These are phyloP conservation scores for Rozella allomycis DNA, from an alignment of 371 early-diverging fungal genomes.

Conservation along the genomic window DNA sequence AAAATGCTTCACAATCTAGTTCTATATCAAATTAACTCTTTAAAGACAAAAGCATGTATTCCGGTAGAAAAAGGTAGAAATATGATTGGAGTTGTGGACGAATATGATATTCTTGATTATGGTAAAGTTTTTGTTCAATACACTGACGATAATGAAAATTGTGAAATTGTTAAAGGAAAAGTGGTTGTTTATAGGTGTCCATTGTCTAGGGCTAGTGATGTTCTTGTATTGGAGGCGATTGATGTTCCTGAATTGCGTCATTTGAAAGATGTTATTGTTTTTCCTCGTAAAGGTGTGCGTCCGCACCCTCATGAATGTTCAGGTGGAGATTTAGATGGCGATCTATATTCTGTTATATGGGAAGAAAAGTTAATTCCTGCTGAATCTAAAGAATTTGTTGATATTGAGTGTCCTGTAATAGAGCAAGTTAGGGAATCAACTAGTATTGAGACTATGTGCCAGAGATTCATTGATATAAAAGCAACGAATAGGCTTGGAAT, in stretches of 20 bases:
- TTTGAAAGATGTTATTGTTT: conserved; percentile 47
- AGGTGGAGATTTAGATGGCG: conserved; percentile 72
- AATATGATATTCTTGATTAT: conserved; percentile 35
- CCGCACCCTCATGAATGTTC: conserved; percentile 52
- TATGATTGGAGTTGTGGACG: conserved; percentile 58
- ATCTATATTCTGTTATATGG: conserved; percentile 48
- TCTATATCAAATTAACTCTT: conserved; percentile 29
- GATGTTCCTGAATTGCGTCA: conserved; percentile 30
- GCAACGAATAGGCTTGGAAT: too few relatives aligned
- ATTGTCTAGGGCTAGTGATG: conserved; percentile 62
- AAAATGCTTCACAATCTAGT: conserved; percentile 30
- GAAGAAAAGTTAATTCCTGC: conserved; percentile 40
- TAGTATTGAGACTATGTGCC: too few relatives aligned
- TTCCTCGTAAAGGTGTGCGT: conserved; percentile 44
- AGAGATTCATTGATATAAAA: too few relatives aligned
- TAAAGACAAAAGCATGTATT: conserved; percentile 45
- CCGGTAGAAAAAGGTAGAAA: conserved; percentile 37
- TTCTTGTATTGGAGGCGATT: conserved; percentile 41
- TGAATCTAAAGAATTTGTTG: too few relatives aligned
- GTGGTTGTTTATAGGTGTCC: conserved; percentile 43
- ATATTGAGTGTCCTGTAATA: too few relatives aligned
- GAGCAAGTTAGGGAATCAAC: too few relatives aligned
- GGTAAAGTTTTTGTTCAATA: conserved; percentile 36
- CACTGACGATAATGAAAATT: conserved; percentile 5
- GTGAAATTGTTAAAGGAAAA: conserved; percentile 22